Base-by-base conservation (phyloP, 2,329 filamentous ascomycete genomes). In the Penicillium sp. region DNA sequence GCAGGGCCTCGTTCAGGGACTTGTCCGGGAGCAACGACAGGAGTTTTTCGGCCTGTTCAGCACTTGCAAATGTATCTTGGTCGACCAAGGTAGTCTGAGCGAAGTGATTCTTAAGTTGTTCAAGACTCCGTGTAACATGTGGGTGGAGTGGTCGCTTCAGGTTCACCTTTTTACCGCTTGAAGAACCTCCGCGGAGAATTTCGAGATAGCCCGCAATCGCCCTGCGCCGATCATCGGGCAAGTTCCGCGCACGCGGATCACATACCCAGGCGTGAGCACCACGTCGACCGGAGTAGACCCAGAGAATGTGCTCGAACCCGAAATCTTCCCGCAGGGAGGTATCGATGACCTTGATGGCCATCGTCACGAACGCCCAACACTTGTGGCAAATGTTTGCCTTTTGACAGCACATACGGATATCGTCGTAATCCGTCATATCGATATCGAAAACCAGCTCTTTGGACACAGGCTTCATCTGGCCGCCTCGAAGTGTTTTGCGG, bases 371-470 rank as follows among this genome's bases (percentile, higher is more conserved):
- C 40, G 86, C 78, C 93, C 93, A 98, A 73, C 93, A 98, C 66
- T 90, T 93, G 56, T 77, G 78, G 68, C 93, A 98, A 55, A 98
- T 97, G 58, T 87, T 94, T 7, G 91, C 89, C 66, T 91, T 90
- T 61, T 85, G 83, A 67, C 93, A 98, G 72, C 93, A 98, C 23
- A 90, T 96, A 58, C 93, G 84, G 55, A 98, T 87, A 56, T 95
- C 89, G 66, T 98, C 93, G 70, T 98, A 98, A 72, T 97, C 93
- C 44, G 93, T 97, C 80, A 98, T 80, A 79, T 98, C 93, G 61
- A 98, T 97, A 85, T 98, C 93, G 69, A 98, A 97, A 60, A 95
- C 95, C 31, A 98, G 75, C 68, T 98, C 93, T 68, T 98, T 98
- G 46, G 87, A 80, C 26, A 96, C 69, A 0, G 93, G 91, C 54